phyloP scores from a whole-genome alignment of 495 filamentous ascomycete species.

The Neurospora sp. region DNA sequence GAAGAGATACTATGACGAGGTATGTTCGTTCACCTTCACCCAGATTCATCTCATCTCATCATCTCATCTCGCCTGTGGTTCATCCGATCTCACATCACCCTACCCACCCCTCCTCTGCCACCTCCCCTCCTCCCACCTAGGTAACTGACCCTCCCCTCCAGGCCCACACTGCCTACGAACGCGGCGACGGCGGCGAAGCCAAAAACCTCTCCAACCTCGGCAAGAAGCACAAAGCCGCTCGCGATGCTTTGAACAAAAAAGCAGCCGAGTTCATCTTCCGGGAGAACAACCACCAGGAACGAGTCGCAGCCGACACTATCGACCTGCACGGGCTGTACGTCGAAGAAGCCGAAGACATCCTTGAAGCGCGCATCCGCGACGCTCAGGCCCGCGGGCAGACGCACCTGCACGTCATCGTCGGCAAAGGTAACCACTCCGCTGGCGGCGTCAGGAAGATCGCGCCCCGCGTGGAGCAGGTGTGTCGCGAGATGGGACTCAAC shows the following conservation, averaged over 20 bases:
- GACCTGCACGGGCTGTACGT: constrained; percentile 92
- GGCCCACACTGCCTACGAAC: constrained; percentile 70
- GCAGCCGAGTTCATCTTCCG: constrained; percentile 91
- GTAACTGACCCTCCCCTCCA: constrained; percentile 16
- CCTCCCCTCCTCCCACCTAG: not conserved
- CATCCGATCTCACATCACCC: not conserved
- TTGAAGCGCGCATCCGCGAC: constrained; percentile 70
- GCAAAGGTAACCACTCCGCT: constrained; percentile 80
- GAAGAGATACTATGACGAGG: constrained; percentile 60
- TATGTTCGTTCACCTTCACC: constrained; percentile 19
- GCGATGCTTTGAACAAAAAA: constrained; percentile 76
- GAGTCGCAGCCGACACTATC: constrained; percentile 70
- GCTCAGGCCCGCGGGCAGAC: constrained; percentile 59
- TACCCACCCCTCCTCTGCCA: not conserved
- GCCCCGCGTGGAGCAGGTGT: constrained; percentile 78
- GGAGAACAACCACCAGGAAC: constrained; percentile 69
- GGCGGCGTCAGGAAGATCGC: constrained; percentile 82
- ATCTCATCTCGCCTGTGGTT: not conserved
- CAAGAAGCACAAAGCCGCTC: constrained; percentile 66
- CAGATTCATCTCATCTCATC: not conserved
- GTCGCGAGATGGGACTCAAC: constrained; percentile 67
- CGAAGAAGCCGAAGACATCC: constrained; percentile 83
- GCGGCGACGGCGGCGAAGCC: constrained; percentile 67
- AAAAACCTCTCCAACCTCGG: constrained; percentile 75
- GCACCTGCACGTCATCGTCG: constrained; percentile 71